These are phyloP conservation scores for Botrytis squamosa DNA, from an alignment of 2,329 filamentous ascomycete genomes.

Conservation along the genomic window DNA sequence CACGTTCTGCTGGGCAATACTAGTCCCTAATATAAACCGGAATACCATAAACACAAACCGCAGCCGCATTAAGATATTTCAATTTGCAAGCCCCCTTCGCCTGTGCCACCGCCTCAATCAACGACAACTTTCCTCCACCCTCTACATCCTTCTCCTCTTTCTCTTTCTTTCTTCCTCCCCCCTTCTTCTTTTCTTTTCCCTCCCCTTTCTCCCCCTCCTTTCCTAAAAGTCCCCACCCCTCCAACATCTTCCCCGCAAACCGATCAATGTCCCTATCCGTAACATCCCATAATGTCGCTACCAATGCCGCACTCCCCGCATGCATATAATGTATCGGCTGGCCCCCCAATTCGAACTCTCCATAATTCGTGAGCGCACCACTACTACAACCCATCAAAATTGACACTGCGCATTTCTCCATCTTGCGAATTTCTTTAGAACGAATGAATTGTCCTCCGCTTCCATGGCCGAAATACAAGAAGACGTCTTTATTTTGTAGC, in stretches of 20 bases:
- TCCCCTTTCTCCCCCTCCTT: slow-evolving; percentile 36
- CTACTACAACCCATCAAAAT: slow-evolving; percentile 95
- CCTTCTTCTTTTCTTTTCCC: slow-evolving; percentile 35
- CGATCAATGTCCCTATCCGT: slow-evolving; percentile 97
- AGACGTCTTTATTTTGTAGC: slow-evolving; percentile 65
- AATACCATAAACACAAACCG: slow-evolving; percentile 91
- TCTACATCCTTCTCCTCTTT: slow-evolving; percentile 30
- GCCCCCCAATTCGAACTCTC: slow-evolving; percentile 87
- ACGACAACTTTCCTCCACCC: slow-evolving; percentile 47
- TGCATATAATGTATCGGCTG: slow-evolving; percentile 91
- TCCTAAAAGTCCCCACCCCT: slow-evolving; percentile 74
- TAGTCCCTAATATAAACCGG: slow-evolving; percentile 61
- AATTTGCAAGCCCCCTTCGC: slow-evolving; percentile 80
- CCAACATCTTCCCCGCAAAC: slow-evolving; percentile 75
- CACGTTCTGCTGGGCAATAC: not conserved
- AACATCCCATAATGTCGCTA: slow-evolving; percentile 96
- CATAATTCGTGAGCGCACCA: slow-evolving; percentile 74
- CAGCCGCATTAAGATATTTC: slow-evolving; percentile 88
- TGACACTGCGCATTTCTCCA: slow-evolving; percentile 75
- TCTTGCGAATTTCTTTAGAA: slow-evolving; percentile 73
- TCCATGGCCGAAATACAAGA: slow-evolving; percentile 96
- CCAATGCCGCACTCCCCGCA: slow-evolving; percentile 79
- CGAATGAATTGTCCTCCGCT: slow-evolving; percentile 94
- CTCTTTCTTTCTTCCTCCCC: slow-evolving; percentile 37
- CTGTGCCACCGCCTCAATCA: slow-evolving; percentile 78